Conservation (phyloP, 352 stramenopile species). For the Phytopythium mirpurense region DNA sequence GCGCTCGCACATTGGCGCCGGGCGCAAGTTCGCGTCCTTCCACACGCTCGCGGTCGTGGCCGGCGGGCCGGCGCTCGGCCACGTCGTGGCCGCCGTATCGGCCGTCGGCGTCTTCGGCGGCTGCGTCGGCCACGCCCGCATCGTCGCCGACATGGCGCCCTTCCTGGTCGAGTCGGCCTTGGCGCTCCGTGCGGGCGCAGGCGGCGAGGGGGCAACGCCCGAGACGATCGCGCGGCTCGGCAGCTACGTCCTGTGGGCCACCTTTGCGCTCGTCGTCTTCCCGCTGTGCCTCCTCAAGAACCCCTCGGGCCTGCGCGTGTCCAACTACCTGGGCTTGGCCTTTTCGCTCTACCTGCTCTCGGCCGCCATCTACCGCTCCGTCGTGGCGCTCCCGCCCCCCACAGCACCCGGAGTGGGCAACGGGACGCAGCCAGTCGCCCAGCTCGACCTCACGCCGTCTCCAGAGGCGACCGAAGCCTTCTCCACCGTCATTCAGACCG, state of each 20-base stretch:
- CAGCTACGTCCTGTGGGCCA: constrained; percentile 43
- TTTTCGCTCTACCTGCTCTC: constrained; percentile 61
- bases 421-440: neutral
- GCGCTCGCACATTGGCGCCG: constrained; percentile 37
- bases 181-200: constrained; percentile 1
- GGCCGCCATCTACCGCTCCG: constrained; percentile 51
- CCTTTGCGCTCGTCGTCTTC: constrained; percentile 52
- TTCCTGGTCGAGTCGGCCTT: constrained; percentile 44
- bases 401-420: neutral
- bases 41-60: constrained; percentile 56
- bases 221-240: constrained; percentile 18
- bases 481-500: constrained; percentile 5
- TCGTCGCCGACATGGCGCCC: constrained; percentile 59
- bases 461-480: neutral
- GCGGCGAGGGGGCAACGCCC: constrained; percentile 8
- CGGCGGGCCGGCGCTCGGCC: constrained; percentile 40
- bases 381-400: constrained; percentile 16
- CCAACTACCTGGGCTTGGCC: constrained; percentile 63
- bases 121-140: constrained; percentile 66
- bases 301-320: constrained; percentile 56
- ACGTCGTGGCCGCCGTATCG: constrained; percentile 61
- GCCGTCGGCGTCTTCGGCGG: constrained; percentile 64
- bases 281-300: constrained; percentile 71
- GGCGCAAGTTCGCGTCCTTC: constrained; percentile 52
- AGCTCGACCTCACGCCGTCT: neutral